Evolutionary conservation across 2,329 filamentous ascomycete species (phyloP), one percentile per base, ranked within the genome.

Genomic region (Apiospora phragmitis): DNA sequence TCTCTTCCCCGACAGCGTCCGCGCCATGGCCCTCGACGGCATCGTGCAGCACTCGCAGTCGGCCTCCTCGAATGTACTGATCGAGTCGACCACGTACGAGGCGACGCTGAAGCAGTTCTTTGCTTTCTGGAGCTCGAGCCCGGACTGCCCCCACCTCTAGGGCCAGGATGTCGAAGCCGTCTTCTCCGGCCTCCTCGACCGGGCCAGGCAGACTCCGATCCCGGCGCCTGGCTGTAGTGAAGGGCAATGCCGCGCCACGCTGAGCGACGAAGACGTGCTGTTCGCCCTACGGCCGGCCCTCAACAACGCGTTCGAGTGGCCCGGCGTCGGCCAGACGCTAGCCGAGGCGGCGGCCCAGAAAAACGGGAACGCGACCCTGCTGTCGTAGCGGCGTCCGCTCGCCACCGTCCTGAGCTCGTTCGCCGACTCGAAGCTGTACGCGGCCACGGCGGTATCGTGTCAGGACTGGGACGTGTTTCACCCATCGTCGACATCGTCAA

Each of bases 21-120:
- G 84, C 8, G 76, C 80, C 2, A 79, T 85, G 72, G 81, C 78
- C 0, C 78, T 86, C n/a, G 84, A 86, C 76, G 84, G 83, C 29
- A 80, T 81, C 42, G 70, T 84, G 42, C 83, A 85, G 73, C 83
- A 83, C 73, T 80, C 79, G 1, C 79, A 80, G 66, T 72, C 76
- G 38, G 79, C 82, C 71, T 71, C 79, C 3, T 74, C 78, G 7
- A 80, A 81, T 43, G 68, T 83, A 1, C 74, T 80, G 3, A 79
- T 78, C 42, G 82, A 83, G 74, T 70, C 78, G 7, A 75, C 77
- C 1, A 76, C 81, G 3, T 84, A 83, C 75, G 79, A 82, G 65
- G 72, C 74, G 4, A 79, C 75, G 1, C 74, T 84, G 6, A 74
- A 77, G 70, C 71, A 79, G 29, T 83, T 84, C 76, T 82, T 84